Base-by-base conservation (phyloP, 163 green algal species). In the Chloromonas sp. region DNA sequence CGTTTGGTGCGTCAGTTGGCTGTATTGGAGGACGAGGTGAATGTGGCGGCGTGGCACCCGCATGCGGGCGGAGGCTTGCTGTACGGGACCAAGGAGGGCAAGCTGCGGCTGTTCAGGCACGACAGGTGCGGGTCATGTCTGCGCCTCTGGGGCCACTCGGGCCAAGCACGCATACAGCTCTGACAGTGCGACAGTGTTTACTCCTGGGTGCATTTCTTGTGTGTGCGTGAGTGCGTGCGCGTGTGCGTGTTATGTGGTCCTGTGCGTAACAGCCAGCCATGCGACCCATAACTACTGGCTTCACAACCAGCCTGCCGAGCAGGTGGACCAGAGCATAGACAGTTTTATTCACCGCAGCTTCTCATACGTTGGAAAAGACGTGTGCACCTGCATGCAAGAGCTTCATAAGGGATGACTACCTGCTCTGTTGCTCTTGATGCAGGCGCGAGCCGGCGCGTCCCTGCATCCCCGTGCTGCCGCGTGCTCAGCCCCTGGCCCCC, bases 71-170 rank as follows among this genome's bases (percentile, higher is more conserved):
- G 92, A 60, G 96, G 96, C 58, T 87, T 99, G 57, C 92, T 94
- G 60, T 99, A 98, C 83, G 96, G 96, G 81, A 99, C 96, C 61
- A 99, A 99, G 90, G 95, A 97, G 84, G 95, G 96, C 3, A 89
- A 92, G 14, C 89, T 98, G 86, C 89, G 95, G 8, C 83, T 96
- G 36, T 81, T 97, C 58, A 79, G 84, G 1, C 88, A 94, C 79
- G 87, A 90, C 85, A 88, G 85, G 83, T 88, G 61, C 0, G 79
- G 71, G 83, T 78, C 2, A 58, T 60, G 77, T 36, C 77, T 61
- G 77, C 36, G 3, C 36, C 36, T 36, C 13, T 60, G 15, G 57
- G n/a, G 1, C 77, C n/a, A 61, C n/a, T 15, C 1, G 3, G 61
- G 77, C 5, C 57, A 5, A 81, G 77, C 77, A 57, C 2, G 11